Percentiles rank a stretch among this genome's conserved stretches.
These are phyloP conservation scores for Hordeum pubiflorum DNA, from an alignment of 202 grass and related monocot species.

Conservation along the genomic window DNA sequence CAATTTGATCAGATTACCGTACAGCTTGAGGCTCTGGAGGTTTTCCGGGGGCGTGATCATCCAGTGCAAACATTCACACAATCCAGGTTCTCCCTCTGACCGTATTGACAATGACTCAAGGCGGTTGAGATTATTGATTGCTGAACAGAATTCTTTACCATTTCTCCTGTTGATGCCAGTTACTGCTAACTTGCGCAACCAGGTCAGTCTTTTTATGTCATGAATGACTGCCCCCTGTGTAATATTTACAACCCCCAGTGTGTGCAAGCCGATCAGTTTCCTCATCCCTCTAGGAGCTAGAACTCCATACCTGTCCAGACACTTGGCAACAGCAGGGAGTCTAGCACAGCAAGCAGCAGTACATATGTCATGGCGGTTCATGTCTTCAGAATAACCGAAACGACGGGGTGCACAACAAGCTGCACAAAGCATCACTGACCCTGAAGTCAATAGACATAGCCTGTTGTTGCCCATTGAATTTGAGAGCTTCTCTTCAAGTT, in stretches of 20 bases:
- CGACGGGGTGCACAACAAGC: background rate
- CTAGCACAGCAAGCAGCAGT: background rate
- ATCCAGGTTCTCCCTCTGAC: background rate
- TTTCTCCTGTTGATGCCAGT: background rate
- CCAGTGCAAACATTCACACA: background rate
- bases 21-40: background rate
- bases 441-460: background rate
- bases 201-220: background rate
- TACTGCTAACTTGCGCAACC: background rate
- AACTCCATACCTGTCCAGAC: background rate
- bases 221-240: background rate
- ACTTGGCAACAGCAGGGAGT: background rate
- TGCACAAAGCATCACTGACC: background rate
- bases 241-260: background rate
- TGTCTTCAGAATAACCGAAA: background rate
- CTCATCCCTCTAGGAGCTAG: background rate
- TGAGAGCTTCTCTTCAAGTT: background rate
- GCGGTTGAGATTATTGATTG: background rate
- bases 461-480: background rate
- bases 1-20: background rate
- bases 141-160: background rate
- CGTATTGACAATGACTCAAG: background rate
- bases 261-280: background rate
- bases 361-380: background rate
- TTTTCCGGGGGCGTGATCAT: background rate